These are phyloP conservation scores for Amanita thiersii DNA, from an alignment of 768 basidiomycete species.

Conservation along the genomic window DNA sequence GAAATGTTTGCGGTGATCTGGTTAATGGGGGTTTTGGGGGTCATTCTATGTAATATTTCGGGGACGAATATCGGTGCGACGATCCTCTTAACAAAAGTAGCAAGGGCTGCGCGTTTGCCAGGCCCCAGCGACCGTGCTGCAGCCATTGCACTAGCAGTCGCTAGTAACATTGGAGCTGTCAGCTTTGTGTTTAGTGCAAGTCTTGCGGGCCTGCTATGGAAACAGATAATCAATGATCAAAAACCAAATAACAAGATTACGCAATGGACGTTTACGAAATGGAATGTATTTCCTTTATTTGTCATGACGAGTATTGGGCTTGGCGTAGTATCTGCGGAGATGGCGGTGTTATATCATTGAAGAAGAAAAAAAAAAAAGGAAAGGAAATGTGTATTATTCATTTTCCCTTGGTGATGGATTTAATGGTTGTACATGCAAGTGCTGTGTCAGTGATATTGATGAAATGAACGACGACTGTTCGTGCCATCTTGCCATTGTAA, in stretches of 20 bases:
- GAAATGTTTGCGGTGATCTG: constrained; percentile 47
- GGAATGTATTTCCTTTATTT: constrained; percentile 62
- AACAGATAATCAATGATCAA: constrained; percentile 58
- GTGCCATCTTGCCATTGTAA: too few relatives aligned
- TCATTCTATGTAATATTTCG: constrained; percentile 72
- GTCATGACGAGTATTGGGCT: constrained; percentile 61
- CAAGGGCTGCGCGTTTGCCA: constrained; percentile 41
- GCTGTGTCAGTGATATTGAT: too few relatives aligned
- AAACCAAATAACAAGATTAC: constrained; percentile 23
- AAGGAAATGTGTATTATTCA: too few relatives aligned
- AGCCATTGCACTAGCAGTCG: constrained; percentile 71
- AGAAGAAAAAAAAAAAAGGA: too few relatives aligned
- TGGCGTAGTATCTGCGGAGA: constrained; percentile 69
- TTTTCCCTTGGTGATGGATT: too few relatives aligned
- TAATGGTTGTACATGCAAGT: too few relatives aligned
- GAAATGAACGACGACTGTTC: too few relatives aligned
- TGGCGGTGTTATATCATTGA: constrained; percentile 36
- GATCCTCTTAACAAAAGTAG: constrained; percentile 78
- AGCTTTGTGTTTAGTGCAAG: constrained; percentile 85
- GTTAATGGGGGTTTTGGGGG: constrained; percentile 63
- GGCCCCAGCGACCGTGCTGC: constrained; percentile 39
- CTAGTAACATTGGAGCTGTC: constrained; percentile 87
- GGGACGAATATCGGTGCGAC: constrained; percentile 92
- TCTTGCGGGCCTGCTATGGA: constrained; percentile 85
- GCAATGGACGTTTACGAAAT: constrained; percentile 57